Evolutionary conservation across 345 rosid species (phyloP).

Genomic region (Eucalyptus shirleyi): DNA sequence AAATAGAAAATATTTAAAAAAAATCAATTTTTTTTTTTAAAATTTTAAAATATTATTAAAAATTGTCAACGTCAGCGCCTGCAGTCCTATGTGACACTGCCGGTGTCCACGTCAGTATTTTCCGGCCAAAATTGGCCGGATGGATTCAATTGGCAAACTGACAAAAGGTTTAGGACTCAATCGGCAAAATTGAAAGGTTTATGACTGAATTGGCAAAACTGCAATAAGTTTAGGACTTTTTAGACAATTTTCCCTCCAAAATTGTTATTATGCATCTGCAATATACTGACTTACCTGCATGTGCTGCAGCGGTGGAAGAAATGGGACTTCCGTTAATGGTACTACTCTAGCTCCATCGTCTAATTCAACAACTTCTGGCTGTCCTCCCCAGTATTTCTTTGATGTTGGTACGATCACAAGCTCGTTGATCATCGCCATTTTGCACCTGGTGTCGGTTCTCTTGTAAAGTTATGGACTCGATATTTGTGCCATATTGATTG

Average conservation of each 20-base stretch:
- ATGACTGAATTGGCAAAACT: too few species aligned
- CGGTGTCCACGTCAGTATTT: too few species aligned
- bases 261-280: background rate
- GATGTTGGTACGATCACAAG: constrained; percentile 15
- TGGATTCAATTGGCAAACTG: too few species aligned
- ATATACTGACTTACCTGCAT: background rate
- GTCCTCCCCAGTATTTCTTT: constrained; percentile 9
- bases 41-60: too few species aligned
- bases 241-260: background rate
- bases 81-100: too few species aligned
- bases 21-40: too few species aligned
- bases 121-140: too few species aligned
- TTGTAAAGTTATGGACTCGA: background rate
- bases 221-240: too few species aligned
- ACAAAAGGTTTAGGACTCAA: too few species aligned
- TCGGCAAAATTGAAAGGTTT: too few species aligned
- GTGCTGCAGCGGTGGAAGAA: constrained; percentile 53
- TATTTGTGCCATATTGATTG: background rate
- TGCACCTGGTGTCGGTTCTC: constrained; percentile 5
- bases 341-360: constrained; percentile 67
- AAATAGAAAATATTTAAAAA: too few species aligned
- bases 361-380: constrained; percentile 52
- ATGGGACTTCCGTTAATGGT: constrained; percentile 44
- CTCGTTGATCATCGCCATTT: constrained; percentile 27
- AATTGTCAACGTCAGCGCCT: too few species aligned